Evolutionary conservation across 805 yeast genomes (phyloP).

Genomic region (Monosporozyma aerobia): DNA sequence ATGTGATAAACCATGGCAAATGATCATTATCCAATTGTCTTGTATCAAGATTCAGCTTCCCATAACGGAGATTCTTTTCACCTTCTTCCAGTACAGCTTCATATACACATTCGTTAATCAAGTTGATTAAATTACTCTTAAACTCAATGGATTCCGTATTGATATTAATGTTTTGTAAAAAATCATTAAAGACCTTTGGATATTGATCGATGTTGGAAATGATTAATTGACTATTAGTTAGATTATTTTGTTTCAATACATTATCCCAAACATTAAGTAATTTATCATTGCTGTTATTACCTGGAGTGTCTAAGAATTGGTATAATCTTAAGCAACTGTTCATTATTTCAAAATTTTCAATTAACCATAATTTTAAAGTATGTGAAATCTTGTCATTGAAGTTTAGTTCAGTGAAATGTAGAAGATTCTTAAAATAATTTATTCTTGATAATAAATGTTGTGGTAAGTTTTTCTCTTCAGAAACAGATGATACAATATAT

Average conservation of each 20-base stretch:
- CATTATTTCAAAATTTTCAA: slow-evolving; percentile 36
- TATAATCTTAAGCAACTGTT: slow-evolving; percentile 33
- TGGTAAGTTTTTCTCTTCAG: slow-evolving; percentile 32
- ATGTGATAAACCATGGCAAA: slow-evolving; percentile 42
- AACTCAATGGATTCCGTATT: slow-evolving; percentile 10
- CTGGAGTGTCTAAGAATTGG: not conserved
- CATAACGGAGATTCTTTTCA: slow-evolving; percentile 33
- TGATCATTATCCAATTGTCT: slow-evolving; percentile 18
- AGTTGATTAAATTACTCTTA: slow-evolving; percentile 15
- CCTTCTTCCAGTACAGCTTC: slow-evolving; percentile 30
- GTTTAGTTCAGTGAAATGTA: slow-evolving; percentile 38
- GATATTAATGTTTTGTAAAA: slow-evolving; percentile 16
- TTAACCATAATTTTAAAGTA: slow-evolving; percentile 32
- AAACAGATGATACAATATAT: slow-evolving; percentile 45
- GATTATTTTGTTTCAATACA: slow-evolving; percentile 5
- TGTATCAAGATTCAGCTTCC: slow-evolving; percentile 10
- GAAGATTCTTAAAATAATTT: slow-evolving; percentile 35
- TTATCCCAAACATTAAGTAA: slow-evolving; percentile 7
- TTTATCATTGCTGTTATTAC: not conserved
- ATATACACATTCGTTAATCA: slow-evolving; percentile 20
- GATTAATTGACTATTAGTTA: slow-evolving; percentile 19
- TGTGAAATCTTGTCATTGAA: slow-evolving; percentile 33
- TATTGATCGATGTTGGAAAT: slow-evolving; percentile 18
- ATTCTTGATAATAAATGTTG: slow-evolving; percentile 46
- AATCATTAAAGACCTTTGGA: slow-evolving; percentile 18